Evolutionary conservation across 1,139 yeast species (phyloP).

Genomic region (Suhomyces panamericanus): DNA sequence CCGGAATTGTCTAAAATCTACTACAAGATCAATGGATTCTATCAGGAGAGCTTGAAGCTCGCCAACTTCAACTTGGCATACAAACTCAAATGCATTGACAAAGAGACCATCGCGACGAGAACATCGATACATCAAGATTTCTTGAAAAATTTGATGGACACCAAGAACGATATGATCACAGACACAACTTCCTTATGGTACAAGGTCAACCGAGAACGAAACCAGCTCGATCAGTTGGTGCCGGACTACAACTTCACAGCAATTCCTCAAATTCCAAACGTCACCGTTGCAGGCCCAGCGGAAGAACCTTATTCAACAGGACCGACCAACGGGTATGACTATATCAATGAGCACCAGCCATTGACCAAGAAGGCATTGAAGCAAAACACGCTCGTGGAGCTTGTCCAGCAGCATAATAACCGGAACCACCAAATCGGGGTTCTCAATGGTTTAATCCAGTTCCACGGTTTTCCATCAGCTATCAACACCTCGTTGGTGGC

Average conservation of each 20-base stretch:
- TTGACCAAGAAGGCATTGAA: constrained; percentile 38
- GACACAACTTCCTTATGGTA: constrained; percentile 90
- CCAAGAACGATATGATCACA: constrained; percentile 63
- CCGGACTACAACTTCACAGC: constrained; percentile 44
- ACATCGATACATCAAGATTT: constrained; percentile 85
- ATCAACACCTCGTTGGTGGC: constrained; percentile 38
- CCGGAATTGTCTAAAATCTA: constrained; percentile 75
- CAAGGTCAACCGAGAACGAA: constrained; percentile 83
- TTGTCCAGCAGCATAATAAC: constrained; percentile 56
- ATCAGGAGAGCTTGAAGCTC: constrained; percentile 65
- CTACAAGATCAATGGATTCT: constrained; percentile 67
- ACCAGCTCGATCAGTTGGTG: constrained; percentile 75
- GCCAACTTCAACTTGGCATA: constrained; percentile 72
- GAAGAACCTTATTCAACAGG: constrained; percentile 10
- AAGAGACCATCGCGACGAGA: constrained; percentile 77
- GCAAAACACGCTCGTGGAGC: constrained; percentile 42
- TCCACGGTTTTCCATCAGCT: constrained; percentile 72
- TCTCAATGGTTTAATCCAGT: constrained; percentile 55
- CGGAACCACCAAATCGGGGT: constrained; percentile 57
- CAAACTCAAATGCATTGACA: constrained; percentile 72
- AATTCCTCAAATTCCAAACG: constrained; percentile 32
- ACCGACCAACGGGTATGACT: constrained; percentile 11
- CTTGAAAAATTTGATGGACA: constrained; percentile 65
- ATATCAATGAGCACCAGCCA: constrained; percentile 37
- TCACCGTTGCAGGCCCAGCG: constrained; percentile 19